Conservation (phyloP, 2,329 filamentous ascomycete species). For the Dryadomyces quercus-mongolicae region DNA sequence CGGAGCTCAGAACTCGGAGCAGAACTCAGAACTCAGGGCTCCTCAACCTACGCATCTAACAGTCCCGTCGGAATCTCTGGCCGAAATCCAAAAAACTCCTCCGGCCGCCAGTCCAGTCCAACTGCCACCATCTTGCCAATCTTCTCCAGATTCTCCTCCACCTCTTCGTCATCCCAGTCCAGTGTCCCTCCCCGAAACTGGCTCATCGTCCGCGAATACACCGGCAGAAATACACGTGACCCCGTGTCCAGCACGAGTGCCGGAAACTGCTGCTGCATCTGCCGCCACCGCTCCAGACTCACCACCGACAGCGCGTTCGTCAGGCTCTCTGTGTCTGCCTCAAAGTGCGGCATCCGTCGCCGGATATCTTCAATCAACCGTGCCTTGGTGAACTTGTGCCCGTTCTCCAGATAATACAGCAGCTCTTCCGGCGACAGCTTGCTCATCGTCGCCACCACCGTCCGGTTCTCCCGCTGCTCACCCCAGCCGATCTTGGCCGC, state of each 20-base stretch:
- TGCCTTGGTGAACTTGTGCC: constrained; percentile 31
- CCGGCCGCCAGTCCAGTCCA: constrained; percentile 23
- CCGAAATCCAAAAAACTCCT: constrained; percentile 21
- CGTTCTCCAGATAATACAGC: constrained; percentile 34
- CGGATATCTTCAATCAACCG: constrained; percentile 31
- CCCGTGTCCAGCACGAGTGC: background rate
- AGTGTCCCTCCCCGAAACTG: constrained; percentile 24
- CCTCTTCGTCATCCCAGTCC: constrained; percentile 24
- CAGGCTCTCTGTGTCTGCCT: constrained; percentile 32
- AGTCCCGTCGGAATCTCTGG: constrained; percentile 11
- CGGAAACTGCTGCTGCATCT: constrained; percentile 5
- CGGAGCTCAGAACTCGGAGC: too few species aligned
- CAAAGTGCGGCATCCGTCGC: constrained; percentile 27
- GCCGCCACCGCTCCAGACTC: constrained; percentile 11
- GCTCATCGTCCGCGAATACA: constrained; percentile 7
- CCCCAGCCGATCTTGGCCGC: constrained; percentile 19
- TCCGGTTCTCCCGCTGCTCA: constrained; percentile 15
- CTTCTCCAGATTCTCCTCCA: constrained; percentile 19
- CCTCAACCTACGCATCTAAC: constrained; percentile 1
- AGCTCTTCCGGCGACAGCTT: constrained; percentile 38
- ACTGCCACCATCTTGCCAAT: constrained; percentile 14
- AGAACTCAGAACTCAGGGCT: too few species aligned
- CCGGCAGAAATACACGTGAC: constrained; percentile 5
- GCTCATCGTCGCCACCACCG: constrained; percentile 24
- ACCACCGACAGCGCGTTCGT: constrained; percentile 12